phyloP scores from a whole-genome alignment of 164 flowering plant species.

The Tetrastigma voinierianum region DNA sequence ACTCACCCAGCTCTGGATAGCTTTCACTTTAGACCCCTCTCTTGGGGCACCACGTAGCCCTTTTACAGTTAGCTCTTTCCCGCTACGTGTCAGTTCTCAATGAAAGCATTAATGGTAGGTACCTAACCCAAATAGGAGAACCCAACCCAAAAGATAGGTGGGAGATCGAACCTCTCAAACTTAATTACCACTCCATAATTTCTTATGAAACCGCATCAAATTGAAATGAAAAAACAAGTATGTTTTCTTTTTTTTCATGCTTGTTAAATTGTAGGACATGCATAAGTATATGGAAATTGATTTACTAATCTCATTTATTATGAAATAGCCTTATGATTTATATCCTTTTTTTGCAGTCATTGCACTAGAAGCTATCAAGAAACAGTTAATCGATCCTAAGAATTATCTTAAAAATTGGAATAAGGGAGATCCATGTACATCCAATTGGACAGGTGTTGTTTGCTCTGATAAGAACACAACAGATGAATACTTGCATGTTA shows the following conservation, averaged over 20 bases:
- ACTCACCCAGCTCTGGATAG: too few relatives aligned
- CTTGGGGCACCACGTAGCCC: too few relatives aligned
- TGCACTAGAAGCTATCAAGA: slow-evolving; percentile 51
- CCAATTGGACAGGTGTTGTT: slow-evolving; percentile 71
- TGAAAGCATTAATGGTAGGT: too few relatives aligned
- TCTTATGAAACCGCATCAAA: too few relatives aligned
- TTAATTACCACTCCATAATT: too few relatives aligned
- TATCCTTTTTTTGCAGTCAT: slow-evolving; percentile 41
- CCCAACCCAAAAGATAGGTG: too few relatives aligned
- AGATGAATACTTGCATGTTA: slow-evolving; percentile 69
- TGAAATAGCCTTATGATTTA: neutral
- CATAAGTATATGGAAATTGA: neutral
- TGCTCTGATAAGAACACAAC: slow-evolving; percentile 35
- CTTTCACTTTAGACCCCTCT: too few relatives aligned
- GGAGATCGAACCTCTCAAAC: too few relatives aligned
- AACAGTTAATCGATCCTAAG: slow-evolving; percentile 46
- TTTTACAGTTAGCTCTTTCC: too few relatives aligned
- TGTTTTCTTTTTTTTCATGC: neutral
- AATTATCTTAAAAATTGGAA: slow-evolving; percentile 59
- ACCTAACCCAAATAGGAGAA: too few relatives aligned
- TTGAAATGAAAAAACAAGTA: neutral
- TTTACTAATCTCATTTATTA: neutral
- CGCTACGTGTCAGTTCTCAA: too few relatives aligned
- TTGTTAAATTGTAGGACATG: neutral
- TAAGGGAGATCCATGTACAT: slow-evolving; percentile 66